Base-by-base conservation (phyloP, 2,329 filamentous ascomycete genomes). In the Leptosphaerulina australis region DNA sequence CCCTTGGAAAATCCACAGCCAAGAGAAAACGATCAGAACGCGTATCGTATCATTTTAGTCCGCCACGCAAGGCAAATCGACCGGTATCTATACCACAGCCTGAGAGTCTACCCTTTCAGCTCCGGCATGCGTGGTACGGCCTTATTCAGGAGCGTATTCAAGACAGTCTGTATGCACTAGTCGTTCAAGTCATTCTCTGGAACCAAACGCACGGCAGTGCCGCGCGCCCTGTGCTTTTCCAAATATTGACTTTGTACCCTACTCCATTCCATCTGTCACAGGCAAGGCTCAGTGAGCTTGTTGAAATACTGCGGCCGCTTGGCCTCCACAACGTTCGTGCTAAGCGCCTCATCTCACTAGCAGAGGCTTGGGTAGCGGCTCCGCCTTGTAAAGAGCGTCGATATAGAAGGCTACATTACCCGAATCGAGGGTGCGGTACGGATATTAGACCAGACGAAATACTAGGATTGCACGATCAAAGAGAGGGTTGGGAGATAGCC, bases 101-200 rank as follows among this genome's bases (percentile, higher is more conserved):
- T 0, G 40, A 53, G 4, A 57, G 58, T 3, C 48, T 70, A 2
- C 28, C 34, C 4, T 69, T 70, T 21, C 22, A 50, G 14, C 64
- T 70, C 2, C 56, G 55, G 25, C 58, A 62, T 4, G 52, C 59
- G 5, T 31, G 43, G 5, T 96, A 96, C 66, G 91, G 91, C 0
- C 80, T 97, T 2, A 84, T 96, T 28, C 92, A 97, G 69, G 92
- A 96, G 68, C 82, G 86, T 56, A 82, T 96, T 12, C 84, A 85
- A 2, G 72, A 82, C 39, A 81, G 91, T 48, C 88, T 91, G 0
- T 96, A 95, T 70, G 86, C 85, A 57, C 82, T 97, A 1, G 81
- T 96, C 1, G 79, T 96, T 22, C 91, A 88, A 10, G 86, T 91
- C 4, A 91, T 90, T 0, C 92, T 96, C 62, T 83, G 96, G 22